Base-by-base conservation (phyloP, 2,329 filamentous ascomycete species). In the Fusarium nanum region DNA sequence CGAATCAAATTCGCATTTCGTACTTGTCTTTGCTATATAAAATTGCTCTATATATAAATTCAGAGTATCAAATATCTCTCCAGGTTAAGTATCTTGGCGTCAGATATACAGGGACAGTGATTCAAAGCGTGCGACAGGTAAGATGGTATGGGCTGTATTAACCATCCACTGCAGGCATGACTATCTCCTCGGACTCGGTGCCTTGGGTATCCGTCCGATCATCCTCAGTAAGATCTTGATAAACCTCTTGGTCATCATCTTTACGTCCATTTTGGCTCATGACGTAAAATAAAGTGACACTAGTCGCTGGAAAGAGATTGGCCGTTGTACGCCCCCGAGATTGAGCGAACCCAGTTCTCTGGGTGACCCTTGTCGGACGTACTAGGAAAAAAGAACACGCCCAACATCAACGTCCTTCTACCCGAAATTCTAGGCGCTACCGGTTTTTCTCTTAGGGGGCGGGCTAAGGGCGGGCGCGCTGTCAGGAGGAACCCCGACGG, bases 391-490 rank as follows among this genome's bases (percentile, higher is more conserved):
- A 53, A 42, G 20, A 44, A 23, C 10, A 34, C 41, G 30, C 22
- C 45, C 56, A 47, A 60, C 28, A 18, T 37, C 34, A 37, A 37
- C 34, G 34, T 54, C 37, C 52, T 69, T 70, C 61, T 41, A 63
- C 67, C 44, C 44, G 25, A 61, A 18, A 37, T 67, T 70, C 67
- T 70, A 70, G 67, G 67, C 44, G 67, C 67, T 59, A 65, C 56
- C 47, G 61, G 32, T 7, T 56, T 25, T 34, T 55, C 12, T 27
- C 23, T 52, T 30, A 57, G 41, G 60, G 60, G 32, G n/a, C 20
- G 25, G 45, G 23, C 37, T 46, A 25, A 27, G 60, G 10, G 30
- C 32, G 30, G 34, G 42, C 37, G 49, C 37, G 30, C 41, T 47
- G 37, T 42, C 41, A 60, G 56, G 58, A 25, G 37, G 56, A 57